Conservation (phyloP, 2,329 filamentous ascomycete species). For the Curvularia sp. region DNA sequence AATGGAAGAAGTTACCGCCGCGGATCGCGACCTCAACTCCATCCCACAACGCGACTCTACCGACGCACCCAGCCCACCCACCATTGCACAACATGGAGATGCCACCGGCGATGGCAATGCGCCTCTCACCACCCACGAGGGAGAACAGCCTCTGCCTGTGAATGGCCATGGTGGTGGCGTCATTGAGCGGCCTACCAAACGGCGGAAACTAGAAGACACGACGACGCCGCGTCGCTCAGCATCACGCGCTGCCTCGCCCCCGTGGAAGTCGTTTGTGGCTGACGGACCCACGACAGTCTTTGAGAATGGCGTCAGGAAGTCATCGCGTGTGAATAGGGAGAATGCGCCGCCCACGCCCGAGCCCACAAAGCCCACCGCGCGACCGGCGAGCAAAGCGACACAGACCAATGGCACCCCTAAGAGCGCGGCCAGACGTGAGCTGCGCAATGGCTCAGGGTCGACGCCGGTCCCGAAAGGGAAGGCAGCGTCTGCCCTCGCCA, state of each 20-base stretch:
- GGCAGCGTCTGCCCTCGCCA: slow-evolving; percentile 23
- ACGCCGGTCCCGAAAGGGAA: slow-evolving; percentile 29
- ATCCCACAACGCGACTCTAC: slow-evolving; percentile 34
- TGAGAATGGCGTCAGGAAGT: slow-evolving; percentile 67
- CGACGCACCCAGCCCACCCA: slow-evolving; percentile 29
- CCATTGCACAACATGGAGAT: slow-evolving; percentile 27
- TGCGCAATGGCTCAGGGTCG: slow-evolving; percentile 31
- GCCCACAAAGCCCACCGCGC: slow-evolving; percentile 49
- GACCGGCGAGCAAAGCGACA: slow-evolving; percentile 34
- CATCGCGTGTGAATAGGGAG: slow-evolving; percentile 62
- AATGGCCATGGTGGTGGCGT: slow-evolving; percentile 35
- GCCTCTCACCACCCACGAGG: slow-evolving; percentile 39
- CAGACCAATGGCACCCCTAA: slow-evolving; percentile 42
- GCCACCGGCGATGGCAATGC: slow-evolving; percentile 23
- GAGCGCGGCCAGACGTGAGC: slow-evolving; percentile 29
- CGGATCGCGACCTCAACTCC: slow-evolving; percentile 42
- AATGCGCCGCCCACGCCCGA: slow-evolving; percentile 57
- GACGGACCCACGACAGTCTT: slow-evolving; percentile 89
- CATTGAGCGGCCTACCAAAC: slow-evolving; percentile 61
- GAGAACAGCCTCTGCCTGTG: slow-evolving; percentile 26
- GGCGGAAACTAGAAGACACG: slow-evolving; percentile 62
- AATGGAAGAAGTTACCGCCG: slow-evolving; percentile 45
- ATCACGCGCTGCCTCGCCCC: slow-evolving; percentile 73
- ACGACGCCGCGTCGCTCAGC: slow-evolving; percentile 45
- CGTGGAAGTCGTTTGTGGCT: slow-evolving; percentile 86